Evolutionary conservation across 805 yeast genomes (phyloP).

Genomic region (Zygotorulaspora chibaensis): DNA sequence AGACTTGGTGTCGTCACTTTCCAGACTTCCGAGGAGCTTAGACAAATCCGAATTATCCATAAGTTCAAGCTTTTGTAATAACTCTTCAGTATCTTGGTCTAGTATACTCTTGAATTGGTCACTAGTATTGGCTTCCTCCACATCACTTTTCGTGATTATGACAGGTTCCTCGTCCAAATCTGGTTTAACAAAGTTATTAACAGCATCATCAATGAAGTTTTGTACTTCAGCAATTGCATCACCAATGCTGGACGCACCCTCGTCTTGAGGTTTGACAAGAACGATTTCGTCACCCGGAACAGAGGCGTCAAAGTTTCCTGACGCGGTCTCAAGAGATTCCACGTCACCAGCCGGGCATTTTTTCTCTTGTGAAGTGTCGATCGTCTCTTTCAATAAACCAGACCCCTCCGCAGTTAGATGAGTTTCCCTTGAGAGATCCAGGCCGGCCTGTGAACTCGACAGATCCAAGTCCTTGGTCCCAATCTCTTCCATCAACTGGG

Average conservation of each 20-base stretch:
- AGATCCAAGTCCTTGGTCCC: too few species aligned
- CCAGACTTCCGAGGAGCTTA: constrained; percentile 17
- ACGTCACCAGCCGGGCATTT: too few species aligned
- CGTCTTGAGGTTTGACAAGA: too few species aligned
- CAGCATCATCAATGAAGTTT: not conserved
- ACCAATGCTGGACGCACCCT: not conserved
- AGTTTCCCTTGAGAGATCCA: too few species aligned
- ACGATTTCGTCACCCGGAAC: too few species aligned
- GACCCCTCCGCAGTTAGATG: too few species aligned
- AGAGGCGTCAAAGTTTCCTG: too few species aligned
- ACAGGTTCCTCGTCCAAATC: not conserved
- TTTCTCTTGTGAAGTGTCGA: too few species aligned
- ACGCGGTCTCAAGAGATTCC: too few species aligned
- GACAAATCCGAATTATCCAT: constrained; percentile 24
- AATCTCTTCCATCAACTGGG: too few species aligned
- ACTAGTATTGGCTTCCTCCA: not conserved
- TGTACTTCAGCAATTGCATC: not conserved
- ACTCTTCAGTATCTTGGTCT: constrained; percentile 30
- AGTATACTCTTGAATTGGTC: constrained; percentile 2
- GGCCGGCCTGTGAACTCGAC: too few species aligned
- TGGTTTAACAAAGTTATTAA: not conserved
- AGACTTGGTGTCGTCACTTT: not conserved
- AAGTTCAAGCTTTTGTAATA: constrained; percentile 27
- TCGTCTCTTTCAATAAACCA: too few species aligned
- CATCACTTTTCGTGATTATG: constrained; percentile 7